These are phyloP conservation scores for Neurospora sublineolata DNA, from an alignment of 495 filamentous ascomycete genomes.

Conservation along the genomic window DNA sequence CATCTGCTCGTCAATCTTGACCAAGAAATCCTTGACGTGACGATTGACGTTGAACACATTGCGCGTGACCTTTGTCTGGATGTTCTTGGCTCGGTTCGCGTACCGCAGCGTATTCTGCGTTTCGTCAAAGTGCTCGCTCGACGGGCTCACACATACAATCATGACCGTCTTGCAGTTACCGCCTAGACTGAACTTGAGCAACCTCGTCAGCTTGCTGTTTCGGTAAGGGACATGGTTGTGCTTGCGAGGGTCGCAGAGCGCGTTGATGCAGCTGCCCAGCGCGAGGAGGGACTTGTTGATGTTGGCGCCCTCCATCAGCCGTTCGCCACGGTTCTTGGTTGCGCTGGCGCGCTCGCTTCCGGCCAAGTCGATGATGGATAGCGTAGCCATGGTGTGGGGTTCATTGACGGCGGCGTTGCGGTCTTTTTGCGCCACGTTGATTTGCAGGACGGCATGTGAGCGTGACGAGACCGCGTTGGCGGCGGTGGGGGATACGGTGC, in stretches of 20 bases:
- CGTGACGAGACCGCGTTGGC: slow-evolving; percentile 96
- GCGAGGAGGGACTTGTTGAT: slow-evolving; percentile 98
- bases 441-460: slow-evolving; percentile 97
- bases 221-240: slow-evolving; percentile 92
- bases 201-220: slow-evolving; percentile 91
- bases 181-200: slow-evolving; percentile 93
- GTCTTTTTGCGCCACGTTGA: slow-evolving; percentile 90
- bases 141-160: slow-evolving; percentile 98
- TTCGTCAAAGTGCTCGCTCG: slow-evolving; percentile 94
- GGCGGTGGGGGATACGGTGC: slow-evolving; percentile 94
- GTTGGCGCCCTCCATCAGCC: slow-evolving; percentile 88
- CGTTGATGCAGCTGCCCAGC: slow-evolving; percentile 96
- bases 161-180: slow-evolving; percentile 99
- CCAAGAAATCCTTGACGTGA: slow-evolving; percentile 95
- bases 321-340: slow-evolving; percentile 90
- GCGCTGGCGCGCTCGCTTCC: slow-evolving; percentile 94
- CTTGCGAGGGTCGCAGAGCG: slow-evolving; percentile 87
- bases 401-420: slow-evolving; percentile 88
- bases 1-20: slow-evolving; percentile 96
- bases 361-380: slow-evolving; percentile 96
- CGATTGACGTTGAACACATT: slow-evolving; percentile 99
- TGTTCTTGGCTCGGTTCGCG: slow-evolving; percentile 97
- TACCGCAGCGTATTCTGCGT: slow-evolving; percentile 98
- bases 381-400: slow-evolving; percentile 91
- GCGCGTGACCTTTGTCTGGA: slow-evolving; percentile 95